Base-by-base conservation (phyloP, 805 yeast genomes). In the Kuraishia capsulata region DNA sequence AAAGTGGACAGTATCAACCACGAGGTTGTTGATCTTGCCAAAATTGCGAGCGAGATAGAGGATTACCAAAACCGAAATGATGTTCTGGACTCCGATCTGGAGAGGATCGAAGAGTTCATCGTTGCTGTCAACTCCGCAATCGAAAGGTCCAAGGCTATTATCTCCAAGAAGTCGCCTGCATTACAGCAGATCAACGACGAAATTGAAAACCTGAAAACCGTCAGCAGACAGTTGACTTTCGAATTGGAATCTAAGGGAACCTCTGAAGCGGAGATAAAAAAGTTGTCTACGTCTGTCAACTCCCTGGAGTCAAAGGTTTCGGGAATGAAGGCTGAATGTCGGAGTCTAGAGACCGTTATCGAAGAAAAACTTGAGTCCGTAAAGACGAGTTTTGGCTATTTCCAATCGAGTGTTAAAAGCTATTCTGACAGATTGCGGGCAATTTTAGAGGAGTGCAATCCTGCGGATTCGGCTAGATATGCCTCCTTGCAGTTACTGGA, bases 101-200 rank as follows among this genome's bases (percentile, higher is more conserved):
- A 67, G 20, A 62, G 60, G 19, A 47, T 77, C 1, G 53, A 65
- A 30, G 73, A 74, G 44, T 61, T 69, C 36, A 67, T 69, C 19
- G 59, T 64, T 16, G 60, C 78, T 26, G 70, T 69, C 35, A 61
- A 69, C 18, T 72, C 80, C 19, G 69, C 70, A 40, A 73, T 28
- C 14, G 31, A 71, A 50, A 78, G 80, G 52, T 57, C 76, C 4
- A 66, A 65, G 43, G 83, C 86, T 1, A 61, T 87, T 8, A 28
- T 28, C 9, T 13, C 17, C 17, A 28, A 28, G 17, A 28, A 28
- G 39, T 82, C 80, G 45, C 73, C 74, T 44, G 96, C 87, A 55
- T 65, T 81, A 32, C 62, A 64, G 33, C 81, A 82, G 55, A 82
- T 85, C 50, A 70, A 73, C 48, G 80, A 77, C n/a, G 85, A 81